Conservation (phyloP, 2,329 filamentous ascomycete genomes). For the Xenoacremonium recifei region DNA sequence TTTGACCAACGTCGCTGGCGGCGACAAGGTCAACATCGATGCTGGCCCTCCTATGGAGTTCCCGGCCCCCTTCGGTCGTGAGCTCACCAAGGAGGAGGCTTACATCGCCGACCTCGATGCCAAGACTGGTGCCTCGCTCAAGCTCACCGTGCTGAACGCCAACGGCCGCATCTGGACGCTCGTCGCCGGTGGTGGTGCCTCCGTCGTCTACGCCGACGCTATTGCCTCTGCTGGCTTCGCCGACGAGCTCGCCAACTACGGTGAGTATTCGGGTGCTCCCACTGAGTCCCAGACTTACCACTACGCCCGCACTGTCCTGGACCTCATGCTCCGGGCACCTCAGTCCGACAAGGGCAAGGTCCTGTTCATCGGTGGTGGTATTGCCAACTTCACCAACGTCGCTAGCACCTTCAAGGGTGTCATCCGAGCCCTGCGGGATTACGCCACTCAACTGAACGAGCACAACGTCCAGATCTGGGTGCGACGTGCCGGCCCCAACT, state of each 20-base stretch:
- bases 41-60: constrained; percentile 98
- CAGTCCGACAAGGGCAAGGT: constrained; percentile 89
- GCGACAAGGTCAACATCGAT: constrained; percentile 85
- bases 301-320: constrained; percentile 95
- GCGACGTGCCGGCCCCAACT: constrained; percentile 83
- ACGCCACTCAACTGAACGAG: constrained; percentile 80
- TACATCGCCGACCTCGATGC: constrained; percentile 99
- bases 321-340: constrained; percentile 94
- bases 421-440: constrained; percentile 92
- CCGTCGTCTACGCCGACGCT: constrained; percentile 97
- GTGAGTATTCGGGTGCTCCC: constrained; percentile 98
- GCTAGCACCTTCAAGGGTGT: constrained; percentile 99
- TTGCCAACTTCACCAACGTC: constrained; percentile 99
- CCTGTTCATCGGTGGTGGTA: constrained; percentile 98
- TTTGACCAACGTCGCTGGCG: constrained; percentile 64
- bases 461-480: constrained; percentile 99
- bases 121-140: constrained; percentile 98
- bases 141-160: constrained; percentile 93
- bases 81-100: constrained; percentile 97
- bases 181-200: constrained; percentile 98
- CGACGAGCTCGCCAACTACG: constrained; percentile 97
- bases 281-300: constrained; percentile 99
- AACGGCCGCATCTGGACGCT: constrained; percentile 95
- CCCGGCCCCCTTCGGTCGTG: constrained; percentile 97
- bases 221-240: constrained; percentile 96